phyloP scores from a whole-genome alignment of 1,284 basidiomycete genomes.

The Ganoderma meredithae region DNA sequence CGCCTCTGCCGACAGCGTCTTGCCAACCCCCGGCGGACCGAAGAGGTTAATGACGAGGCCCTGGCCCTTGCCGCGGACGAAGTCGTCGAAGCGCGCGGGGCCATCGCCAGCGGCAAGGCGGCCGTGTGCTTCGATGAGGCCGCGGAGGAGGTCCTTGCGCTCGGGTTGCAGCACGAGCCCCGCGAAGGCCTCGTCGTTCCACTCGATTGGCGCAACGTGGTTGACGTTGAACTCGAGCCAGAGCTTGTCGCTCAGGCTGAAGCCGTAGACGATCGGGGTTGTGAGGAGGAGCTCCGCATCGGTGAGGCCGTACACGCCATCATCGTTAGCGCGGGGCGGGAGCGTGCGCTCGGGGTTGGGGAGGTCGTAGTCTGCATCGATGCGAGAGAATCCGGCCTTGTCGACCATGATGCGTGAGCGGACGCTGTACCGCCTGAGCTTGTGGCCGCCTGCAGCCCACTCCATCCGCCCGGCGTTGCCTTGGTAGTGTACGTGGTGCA shows the following conservation, averaged over 20 bases:
- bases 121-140: slow-evolving; percentile 64
- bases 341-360: slow-evolving; percentile 7
- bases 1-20: slow-evolving; percentile 60
- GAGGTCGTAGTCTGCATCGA: slow-evolving; percentile 16
- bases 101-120: slow-evolving; percentile 36
- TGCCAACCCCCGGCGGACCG: slow-evolving; percentile 66
- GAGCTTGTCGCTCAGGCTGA: slow-evolving; percentile 62
- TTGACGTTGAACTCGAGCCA: slow-evolving; percentile 68
- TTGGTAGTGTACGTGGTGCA: slow-evolving; percentile 61
- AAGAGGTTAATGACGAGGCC: slow-evolving; percentile 67
- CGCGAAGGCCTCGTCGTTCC: slow-evolving; percentile 63
- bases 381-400: slow-evolving; percentile 11
- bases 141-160: slow-evolving; percentile 60
- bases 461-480: slow-evolving; percentile 51
- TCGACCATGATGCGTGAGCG: slow-evolving; percentile 60
- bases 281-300: slow-evolving; percentile 54
- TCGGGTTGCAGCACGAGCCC: slow-evolving; percentile 61
- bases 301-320: slow-evolving; percentile 10
- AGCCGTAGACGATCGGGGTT: slow-evolving; percentile 62
- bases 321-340: background rate
- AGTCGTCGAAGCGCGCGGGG: slow-evolving; percentile 59
- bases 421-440: slow-evolving; percentile 52
- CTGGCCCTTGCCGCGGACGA: slow-evolving; percentile 67
- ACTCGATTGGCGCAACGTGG: slow-evolving; percentile 55
- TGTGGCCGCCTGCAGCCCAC: slow-evolving; percentile 32